Percentiles rank a stretch among this genome's conserved stretches.
These are phyloP conservation scores for Solanum gracilifrons DNA, from an alignment of 257 asterid species.

Conservation along the genomic window DNA sequence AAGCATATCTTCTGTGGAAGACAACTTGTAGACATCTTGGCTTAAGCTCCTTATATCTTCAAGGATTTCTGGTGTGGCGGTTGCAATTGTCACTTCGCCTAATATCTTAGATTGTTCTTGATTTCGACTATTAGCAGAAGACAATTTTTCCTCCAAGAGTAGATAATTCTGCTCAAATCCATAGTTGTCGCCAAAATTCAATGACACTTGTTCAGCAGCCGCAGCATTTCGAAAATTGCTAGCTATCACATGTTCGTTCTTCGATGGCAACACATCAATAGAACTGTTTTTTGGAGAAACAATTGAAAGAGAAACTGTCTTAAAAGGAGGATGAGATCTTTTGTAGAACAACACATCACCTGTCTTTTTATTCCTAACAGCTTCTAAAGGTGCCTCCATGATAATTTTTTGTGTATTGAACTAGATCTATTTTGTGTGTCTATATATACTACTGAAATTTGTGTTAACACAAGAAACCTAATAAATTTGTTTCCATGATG, in stretches of 20 bases:
- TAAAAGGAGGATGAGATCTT: background rate
- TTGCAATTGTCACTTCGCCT: background rate
- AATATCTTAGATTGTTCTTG: background rate
- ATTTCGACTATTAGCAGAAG: background rate
- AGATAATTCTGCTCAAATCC: background rate
- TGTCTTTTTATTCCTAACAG: no score
- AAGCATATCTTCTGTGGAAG: background rate
- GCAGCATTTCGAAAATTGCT: background rate
- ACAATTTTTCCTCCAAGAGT: background rate
- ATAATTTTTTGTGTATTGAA: background rate
- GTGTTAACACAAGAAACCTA: background rate
- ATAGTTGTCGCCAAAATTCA: background rate
- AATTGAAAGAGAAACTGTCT: background rate
- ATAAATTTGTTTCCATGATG: background rate
- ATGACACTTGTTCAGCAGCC: background rate
- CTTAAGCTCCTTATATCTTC: background rate
- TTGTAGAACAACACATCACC: background rate
- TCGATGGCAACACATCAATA: background rate
- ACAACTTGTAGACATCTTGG: background rate
- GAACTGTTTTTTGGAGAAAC: background rate
- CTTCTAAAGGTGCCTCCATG: background rate
- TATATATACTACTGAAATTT: background rate
- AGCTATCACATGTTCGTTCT: background rate
- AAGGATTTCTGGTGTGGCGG: background rate
- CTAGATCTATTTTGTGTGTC: background rate